Evolutionary conservation across 1,284 basidiomycete genomes (phyloP), one percentile per base, ranked within the genome.

Genomic region (Rhodotorula glutinis): DNA sequence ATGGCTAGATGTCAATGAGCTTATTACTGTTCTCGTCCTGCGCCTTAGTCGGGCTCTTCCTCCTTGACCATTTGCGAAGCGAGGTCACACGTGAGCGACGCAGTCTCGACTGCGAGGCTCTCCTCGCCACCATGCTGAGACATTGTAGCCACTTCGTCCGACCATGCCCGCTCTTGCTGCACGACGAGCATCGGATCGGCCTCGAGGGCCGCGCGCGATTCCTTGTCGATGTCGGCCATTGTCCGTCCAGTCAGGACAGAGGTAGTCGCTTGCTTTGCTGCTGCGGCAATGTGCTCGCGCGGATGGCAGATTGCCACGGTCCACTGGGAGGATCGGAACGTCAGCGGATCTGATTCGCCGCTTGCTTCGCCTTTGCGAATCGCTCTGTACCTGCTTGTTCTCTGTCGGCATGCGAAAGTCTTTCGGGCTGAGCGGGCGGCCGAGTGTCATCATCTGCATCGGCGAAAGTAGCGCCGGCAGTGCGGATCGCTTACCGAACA

Each of bases 241-340:
- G 67, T 66, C 29, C 67, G 67, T 14, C 46, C 25, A 17, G 67
- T 62, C 46, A 69, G 60, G 40, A 69, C 21, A 5, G 67, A 69
- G 44, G 43, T 44, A 14, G 47, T 29, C 19, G 40, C 38, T 5
- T 21, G 21, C 17, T 40, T 21, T 27, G 27, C 29, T 13, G 49
- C 49, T 27, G 40, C 27, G 13, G 41, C 23, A 23, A 33, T 27
- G 54, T 51, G 52, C 29, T 59, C 0, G 33, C 40, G n/a, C 21
- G 17, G 29, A 52, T 41, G 51, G 27, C 23, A 30, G 43, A 57
- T 30, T 16, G 14, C 43, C 40, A 65, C 10, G n/a, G 49, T 27
- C 58, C 58, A 65, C 63, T 53, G 27, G 16, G 41, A 2, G 17
- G 25, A 27, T 27, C 2, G 5, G 23, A 30, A 41, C 1, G 2